Evolutionary conservation across 2,329 filamentous ascomycete genomes (phyloP).

Genomic region (Rutstroemia sp.): DNA sequence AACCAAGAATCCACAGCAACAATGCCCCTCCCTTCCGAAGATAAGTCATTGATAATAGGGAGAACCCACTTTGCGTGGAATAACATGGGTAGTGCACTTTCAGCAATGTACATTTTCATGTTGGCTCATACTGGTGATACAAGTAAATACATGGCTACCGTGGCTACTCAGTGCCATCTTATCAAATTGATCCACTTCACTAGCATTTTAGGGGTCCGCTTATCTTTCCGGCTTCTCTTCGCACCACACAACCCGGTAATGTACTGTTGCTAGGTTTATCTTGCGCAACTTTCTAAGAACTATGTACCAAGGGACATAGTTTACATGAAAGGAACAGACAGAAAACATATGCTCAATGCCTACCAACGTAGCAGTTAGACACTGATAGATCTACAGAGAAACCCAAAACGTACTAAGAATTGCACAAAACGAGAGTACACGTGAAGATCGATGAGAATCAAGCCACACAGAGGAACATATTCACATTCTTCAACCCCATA

Average conservation of each 20-base stretch:
- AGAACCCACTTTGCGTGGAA: slow-evolving; percentile 2
- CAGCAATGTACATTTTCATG: not conserved
- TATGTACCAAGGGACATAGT: no score
- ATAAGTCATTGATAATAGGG: slow-evolving; percentile 4
- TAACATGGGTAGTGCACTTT: not conserved
- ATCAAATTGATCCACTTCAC: not conserved
- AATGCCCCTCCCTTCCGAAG: not conserved
- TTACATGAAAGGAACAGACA: no score
- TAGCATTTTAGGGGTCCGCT: slow-evolving; percentile 8
- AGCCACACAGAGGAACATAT: not conserved
- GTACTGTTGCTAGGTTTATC: not conserved
- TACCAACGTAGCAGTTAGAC: no score
- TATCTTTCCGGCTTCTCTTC: slow-evolving; percentile 10
- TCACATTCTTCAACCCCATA: not conserved
- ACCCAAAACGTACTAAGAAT: no score
- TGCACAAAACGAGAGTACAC: no score
- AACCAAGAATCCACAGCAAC: not conserved
- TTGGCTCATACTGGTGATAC: not conserved
- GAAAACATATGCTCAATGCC: no score
- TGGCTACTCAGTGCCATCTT: not conserved
- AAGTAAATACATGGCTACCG: slow-evolving; percentile 1
- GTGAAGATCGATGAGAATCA: no score
- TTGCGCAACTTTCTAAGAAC: not conserved
- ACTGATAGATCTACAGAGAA: no score
- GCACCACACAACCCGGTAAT: not conserved